Evolutionary conservation across 805 yeast species (phyloP).

Genomic region (Torulaspora quercuum): DNA sequence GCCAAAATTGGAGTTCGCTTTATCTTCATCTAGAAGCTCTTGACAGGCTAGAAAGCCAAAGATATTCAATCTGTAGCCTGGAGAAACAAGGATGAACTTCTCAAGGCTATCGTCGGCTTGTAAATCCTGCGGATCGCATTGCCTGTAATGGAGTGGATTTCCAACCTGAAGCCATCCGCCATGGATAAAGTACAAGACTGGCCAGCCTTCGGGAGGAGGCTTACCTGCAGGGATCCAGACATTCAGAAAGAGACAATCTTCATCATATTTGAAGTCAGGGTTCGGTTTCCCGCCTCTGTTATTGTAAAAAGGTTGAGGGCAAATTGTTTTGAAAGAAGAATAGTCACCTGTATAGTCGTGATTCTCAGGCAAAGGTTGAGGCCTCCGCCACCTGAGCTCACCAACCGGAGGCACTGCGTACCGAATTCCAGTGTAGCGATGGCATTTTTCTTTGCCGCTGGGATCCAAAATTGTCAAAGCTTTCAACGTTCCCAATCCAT

Average conservation of each 20-base stretch:
- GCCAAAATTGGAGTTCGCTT: slow-evolving; percentile 39
- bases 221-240: slow-evolving; percentile 40
- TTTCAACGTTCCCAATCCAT: slow-evolving; percentile 32
- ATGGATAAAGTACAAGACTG: slow-evolving; percentile 41
- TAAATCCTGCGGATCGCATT: slow-evolving; percentile 30
- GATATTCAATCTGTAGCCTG: slow-evolving; percentile 43
- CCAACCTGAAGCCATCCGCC: slow-evolving; percentile 45
- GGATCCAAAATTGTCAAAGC: slow-evolving; percentile 28
- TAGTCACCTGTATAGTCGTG: slow-evolving; percentile 42
- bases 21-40: slow-evolving; percentile 39
- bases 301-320: slow-evolving; percentile 37
- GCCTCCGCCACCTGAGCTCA: slow-evolving; percentile 36
- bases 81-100: slow-evolving; percentile 39
- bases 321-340: slow-evolving; percentile 34
- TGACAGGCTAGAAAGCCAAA: slow-evolving; percentile 39
- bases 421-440: slow-evolving; percentile 36
- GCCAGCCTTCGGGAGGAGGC: slow-evolving; percentile 42
- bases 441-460: slow-evolving; percentile 12
- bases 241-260: slow-evolving; percentile 37
- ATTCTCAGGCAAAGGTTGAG: slow-evolving; percentile 35
- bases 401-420: slow-evolving; percentile 37
- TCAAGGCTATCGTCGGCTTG: slow-evolving; percentile 26
- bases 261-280: slow-evolving; percentile 32
- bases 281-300: slow-evolving; percentile 24
- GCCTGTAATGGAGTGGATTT: slow-evolving; percentile 27